Evolutionary conservation across 1,139 yeast species (phyloP).

Genomic region (Arxiozyma telluris): DNA sequence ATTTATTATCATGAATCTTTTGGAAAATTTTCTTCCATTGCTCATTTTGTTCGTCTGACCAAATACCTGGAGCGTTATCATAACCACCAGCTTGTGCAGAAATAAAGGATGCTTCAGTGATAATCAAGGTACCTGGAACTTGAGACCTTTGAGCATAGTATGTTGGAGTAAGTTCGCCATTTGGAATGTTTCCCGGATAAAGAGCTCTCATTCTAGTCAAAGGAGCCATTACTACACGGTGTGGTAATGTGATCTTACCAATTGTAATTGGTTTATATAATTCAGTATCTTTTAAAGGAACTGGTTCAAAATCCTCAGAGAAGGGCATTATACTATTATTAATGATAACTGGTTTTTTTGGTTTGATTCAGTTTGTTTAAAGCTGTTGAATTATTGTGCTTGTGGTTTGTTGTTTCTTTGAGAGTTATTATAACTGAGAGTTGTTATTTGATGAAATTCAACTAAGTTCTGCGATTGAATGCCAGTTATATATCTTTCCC

Average conservation of each 20-base stretch:
- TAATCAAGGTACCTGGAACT: slow-evolving; percentile 30
- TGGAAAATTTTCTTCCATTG: slow-evolving; percentile 44
- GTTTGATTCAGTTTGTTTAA: neutral
- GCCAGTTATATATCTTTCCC: neutral
- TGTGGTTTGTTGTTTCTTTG: slow-evolving; percentile 16
- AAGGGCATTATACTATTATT: slow-evolving; percentile 11
- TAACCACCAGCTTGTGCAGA: slow-evolving; percentile 17
- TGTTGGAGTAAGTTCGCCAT: slow-evolving; percentile 22
- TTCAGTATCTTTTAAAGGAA: slow-evolving; percentile 30
- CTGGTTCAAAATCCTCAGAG: slow-evolving; percentile 18
- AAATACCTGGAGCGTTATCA: slow-evolving; percentile 12
- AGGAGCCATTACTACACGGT: slow-evolving; percentile 44
- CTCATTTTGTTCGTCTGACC: slow-evolving; percentile 19
- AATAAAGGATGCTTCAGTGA: slow-evolving; percentile 32
- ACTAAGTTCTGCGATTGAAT: no score
- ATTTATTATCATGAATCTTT: slow-evolving; percentile 44
- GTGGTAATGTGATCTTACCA: slow-evolving; percentile 32
- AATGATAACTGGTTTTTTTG: neutral
- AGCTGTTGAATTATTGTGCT: slow-evolving; percentile 31
- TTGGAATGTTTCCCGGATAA: slow-evolving; percentile 21
- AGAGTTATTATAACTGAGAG: no score
- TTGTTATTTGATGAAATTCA: no score
- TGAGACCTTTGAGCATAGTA: slow-evolving; percentile 31
- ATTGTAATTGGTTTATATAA: slow-evolving; percentile 42
- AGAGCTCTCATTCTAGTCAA: slow-evolving; percentile 42